Evolutionary conservation across 2,329 filamentous ascomycete species (phyloP).

Genomic region (Colletotrichum lupini): DNA sequence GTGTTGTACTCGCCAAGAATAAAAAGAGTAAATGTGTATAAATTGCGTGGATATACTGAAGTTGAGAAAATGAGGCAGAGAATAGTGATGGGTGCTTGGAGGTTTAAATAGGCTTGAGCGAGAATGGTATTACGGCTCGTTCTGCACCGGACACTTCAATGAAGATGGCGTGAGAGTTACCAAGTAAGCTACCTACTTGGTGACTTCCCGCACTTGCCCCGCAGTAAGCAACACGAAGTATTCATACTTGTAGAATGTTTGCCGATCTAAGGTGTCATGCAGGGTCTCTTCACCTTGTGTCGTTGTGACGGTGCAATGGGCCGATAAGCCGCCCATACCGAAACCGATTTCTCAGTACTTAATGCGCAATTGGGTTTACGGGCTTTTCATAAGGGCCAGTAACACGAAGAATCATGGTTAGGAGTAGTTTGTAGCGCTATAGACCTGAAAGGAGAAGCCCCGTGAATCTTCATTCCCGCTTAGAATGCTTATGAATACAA

Average conservation of each 20-base stretch:
- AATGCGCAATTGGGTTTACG: neutral
- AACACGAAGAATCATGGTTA: neutral
- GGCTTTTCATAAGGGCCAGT: neutral
- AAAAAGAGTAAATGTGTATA: neutral
- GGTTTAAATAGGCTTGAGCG: conserved; percentile 12
- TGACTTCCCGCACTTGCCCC: conserved; percentile 17
- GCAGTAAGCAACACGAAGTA: conserved; percentile 18
- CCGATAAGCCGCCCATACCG: neutral
- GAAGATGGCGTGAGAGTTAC: neutral
- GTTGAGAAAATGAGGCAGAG: neutral
- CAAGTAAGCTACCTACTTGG: neutral
- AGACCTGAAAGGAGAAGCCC: neutral
- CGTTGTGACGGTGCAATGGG: conserved; percentile 1
- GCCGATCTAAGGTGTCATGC: neutral
- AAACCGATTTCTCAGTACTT: neutral
- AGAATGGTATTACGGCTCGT: neutral
- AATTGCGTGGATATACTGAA: neutral
- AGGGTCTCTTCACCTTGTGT: neutral
- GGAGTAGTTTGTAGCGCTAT: neutral
- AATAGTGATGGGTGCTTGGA: neutral
- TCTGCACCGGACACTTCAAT: neutral
- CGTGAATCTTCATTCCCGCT: neutral
- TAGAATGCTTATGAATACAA: neutral
- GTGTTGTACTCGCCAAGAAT: too few relatives aligned
- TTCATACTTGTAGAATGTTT: neutral